Evolutionary conservation across 495 filamentous ascomycete species (phyloP), one percentile per base, ranked within the genome.

Genomic region (Penicillium tannophilum): DNA sequence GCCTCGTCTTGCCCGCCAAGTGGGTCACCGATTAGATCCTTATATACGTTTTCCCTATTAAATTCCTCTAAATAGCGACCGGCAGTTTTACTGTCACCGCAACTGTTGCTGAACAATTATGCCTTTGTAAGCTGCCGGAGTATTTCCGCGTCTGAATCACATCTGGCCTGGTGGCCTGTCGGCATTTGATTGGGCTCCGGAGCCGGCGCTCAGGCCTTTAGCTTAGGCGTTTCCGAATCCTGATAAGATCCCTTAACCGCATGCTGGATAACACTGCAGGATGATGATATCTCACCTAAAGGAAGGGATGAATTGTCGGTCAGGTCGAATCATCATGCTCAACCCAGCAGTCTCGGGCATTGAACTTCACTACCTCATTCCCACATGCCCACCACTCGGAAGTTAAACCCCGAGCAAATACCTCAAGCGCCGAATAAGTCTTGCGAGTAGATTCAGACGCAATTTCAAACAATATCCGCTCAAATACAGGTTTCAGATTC

Each of bases 341-440:
- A 24, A 65, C 56, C 92, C 93, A 97, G 66, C 84, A 82, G 26
- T 87, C 80, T 19, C 79, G 72, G 55, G 80, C 82, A 68, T 95
- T 93, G 65, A 92, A 96, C 56, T 86, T 87, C 23, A 96, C 71
- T 2, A 84, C 90, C 69, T 98, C 90, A 69, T 97, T 84, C 6
- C 94, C 93, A 88, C 89, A 96, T 30, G 84, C 83, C 83, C 86
- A 90, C 93, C 94, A 98, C 2, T 89, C 92, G 41, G 88, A 83
- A 0, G 92, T 95, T 42, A 96, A 74, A 61, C 92, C 86, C 42
- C 94, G 76, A 4, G 92, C 92, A 78, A 97, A 98, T 2, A 98
- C 83, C 74, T 98, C 94, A 28, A 96, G 67, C 4, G 82, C 91
- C 28, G 74, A 64, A 64, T 93, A 91, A 5, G 30, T 24, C 42